These are phyloP conservation scores for Cryptococcus hybrid DNA, from an alignment of 1,284 basidiomycete genomes.

Conservation along the genomic window DNA sequence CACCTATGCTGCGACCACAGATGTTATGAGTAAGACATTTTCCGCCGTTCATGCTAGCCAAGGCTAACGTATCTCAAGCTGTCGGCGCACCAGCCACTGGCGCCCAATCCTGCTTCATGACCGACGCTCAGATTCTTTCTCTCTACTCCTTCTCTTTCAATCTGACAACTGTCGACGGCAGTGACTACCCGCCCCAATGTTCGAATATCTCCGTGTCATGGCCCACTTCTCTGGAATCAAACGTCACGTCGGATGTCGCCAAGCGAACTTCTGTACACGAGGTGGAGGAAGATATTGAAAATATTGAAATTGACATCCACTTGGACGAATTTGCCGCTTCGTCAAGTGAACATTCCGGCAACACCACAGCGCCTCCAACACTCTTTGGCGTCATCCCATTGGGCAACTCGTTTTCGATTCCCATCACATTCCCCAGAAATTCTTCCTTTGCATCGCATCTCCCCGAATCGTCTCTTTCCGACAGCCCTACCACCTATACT, in stretches of 20 bases:
- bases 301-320: neutral
- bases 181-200: conserved; percentile 39
- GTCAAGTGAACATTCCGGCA: conserved; percentile 29
- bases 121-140: conserved; percentile 30
- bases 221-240: conserved; percentile 43
- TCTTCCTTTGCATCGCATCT: conserved; percentile 31
- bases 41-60: neutral
- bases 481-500: conserved; percentile 40
- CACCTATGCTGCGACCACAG: conserved; percentile 41
- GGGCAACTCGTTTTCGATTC: conserved; percentile 46
- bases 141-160: conserved; percentile 48
- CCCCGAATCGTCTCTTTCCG: conserved; percentile 26
- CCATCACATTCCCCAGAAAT: conserved; percentile 33
- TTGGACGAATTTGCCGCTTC: conserved; percentile 5
- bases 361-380: conserved; percentile 45
- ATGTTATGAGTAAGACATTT: conserved; percentile 36
- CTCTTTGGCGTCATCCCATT: conserved; percentile 48
- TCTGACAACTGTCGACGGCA: conserved; percentile 23
- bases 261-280: conserved; percentile 1
- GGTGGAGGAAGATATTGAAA: neutral
- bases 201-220: conserved; percentile 44
- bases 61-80: conserved; percentile 18
- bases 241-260: conserved; percentile 19
- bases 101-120: conserved; percentile 35
- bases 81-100: conserved; percentile 17